Percentiles rank a stretch among this genome's conserved stretches.
Evolutionary conservation across 495 filamentous ascomycete species (phyloP).

Genomic region (Trichoderma reesei): DNA sequence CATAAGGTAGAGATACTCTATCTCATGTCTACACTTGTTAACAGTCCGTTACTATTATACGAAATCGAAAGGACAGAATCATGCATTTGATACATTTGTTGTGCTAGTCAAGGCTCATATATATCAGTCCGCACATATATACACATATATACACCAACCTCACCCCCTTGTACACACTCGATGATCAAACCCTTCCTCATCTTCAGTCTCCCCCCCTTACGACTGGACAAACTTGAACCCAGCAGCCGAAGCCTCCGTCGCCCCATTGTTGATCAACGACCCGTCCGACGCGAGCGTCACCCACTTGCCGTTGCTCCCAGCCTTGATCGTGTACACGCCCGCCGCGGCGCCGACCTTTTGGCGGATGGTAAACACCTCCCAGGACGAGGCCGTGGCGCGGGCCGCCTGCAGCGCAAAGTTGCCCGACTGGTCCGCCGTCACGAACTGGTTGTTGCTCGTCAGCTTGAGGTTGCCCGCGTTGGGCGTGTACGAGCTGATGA

Average conservation of each 20-base stretch:
- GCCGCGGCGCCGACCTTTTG: conserved; percentile 10
- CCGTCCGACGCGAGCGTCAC: conserved; percentile 9
- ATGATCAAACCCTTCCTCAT: neutral
- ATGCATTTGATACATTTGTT: too few relatives aligned
- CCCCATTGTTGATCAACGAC: conserved; percentile 11
- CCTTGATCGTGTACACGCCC: conserved; percentile 13
- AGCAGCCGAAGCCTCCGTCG: conserved; percentile 16
- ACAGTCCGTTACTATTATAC: too few relatives aligned
- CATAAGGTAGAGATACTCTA: too few relatives aligned
- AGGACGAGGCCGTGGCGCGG: conserved; percentile 9
- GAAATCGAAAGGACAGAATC: too few relatives aligned
- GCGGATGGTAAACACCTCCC: conserved; percentile 12
- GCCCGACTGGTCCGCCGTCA: conserved; percentile 12
- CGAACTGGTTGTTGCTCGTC: conserved; percentile 9
- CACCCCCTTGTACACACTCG: neutral
- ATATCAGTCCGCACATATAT: too few relatives aligned
- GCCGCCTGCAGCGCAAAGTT: conserved; percentile 10
- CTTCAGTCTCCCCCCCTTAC: conserved; percentile 17
- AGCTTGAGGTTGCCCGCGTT: conserved; percentile 13
- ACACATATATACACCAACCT: neutral
- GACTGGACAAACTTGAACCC: conserved; percentile 20
- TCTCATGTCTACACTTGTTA: too few relatives aligned
- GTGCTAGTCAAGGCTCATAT: too few relatives aligned
- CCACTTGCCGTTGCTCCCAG: conserved; percentile 11
- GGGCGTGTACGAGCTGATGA: conserved; percentile 12